Percentiles rank a stretch among this genome's conserved stretches.
These are phyloP conservation scores for Mycogone perniciosa DNA, from an alignment of 2,329 filamentous ascomycete species.

Conservation along the genomic window DNA sequence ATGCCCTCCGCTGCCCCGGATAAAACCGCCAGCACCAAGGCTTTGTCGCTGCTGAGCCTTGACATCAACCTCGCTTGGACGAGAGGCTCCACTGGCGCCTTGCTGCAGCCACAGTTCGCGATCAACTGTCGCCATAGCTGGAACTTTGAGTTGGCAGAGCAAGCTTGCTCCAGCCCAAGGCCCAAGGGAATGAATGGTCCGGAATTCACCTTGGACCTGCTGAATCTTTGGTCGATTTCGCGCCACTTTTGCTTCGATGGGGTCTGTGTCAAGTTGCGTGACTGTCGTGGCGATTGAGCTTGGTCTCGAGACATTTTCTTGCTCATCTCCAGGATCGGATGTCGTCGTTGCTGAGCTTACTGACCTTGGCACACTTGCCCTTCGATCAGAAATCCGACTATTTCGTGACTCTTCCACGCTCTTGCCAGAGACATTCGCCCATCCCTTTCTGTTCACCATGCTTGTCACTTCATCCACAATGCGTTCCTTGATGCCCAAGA, in stretches of 20 bases:
- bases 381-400: slow-evolving; percentile 22
- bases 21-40: slow-evolving; percentile 50
- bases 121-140: slow-evolving; percentile 63
- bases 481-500: slow-evolving; percentile 73
- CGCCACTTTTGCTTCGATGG: slow-evolving; percentile 31
- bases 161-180: slow-evolving; percentile 71
- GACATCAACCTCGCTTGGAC: slow-evolving; percentile 52
- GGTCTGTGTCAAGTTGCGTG: slow-evolving; percentile 22
- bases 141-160: slow-evolving; percentile 60
- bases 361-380: slow-evolving; percentile 17
- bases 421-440: slow-evolving; percentile 70
- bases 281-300: slow-evolving; percentile 21
- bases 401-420: slow-evolving; percentile 50
- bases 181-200: slow-evolving; percentile 63
- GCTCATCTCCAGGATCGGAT: slow-evolving; percentile 20
- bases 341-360: slow-evolving; percentile 18
- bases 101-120: slow-evolving; percentile 65
- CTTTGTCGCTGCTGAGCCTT: slow-evolving; percentile 58
- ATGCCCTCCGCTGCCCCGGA: slow-evolving; percentile 29
- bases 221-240: slow-evolving; percentile 31
- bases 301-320: slow-evolving; percentile 15
- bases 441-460: slow-evolving; percentile 63
- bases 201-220: slow-evolving; percentile 51
- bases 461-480: slow-evolving; percentile 67
- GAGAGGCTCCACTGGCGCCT: slow-evolving; percentile 56